Percentiles rank a stretch among this genome's conserved stretches.
Evolutionary conservation across 192 early-diverging fungal genomes (phyloP).

Genomic region (Backusella mclennaniae): DNA sequence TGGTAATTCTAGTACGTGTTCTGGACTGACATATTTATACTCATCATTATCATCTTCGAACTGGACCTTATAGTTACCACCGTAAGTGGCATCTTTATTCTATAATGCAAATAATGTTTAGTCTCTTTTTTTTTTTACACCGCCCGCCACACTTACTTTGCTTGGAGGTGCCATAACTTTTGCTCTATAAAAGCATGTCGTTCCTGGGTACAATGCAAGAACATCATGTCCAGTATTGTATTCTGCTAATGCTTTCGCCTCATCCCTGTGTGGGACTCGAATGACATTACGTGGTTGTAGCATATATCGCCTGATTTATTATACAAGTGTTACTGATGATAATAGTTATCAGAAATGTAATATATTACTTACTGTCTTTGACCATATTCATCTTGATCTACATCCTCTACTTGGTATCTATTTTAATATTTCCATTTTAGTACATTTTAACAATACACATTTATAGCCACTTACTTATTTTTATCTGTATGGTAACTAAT

Average conservation of each 20-base stretch:
- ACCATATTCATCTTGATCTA: conserved; percentile 50
- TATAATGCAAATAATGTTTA: background rate
- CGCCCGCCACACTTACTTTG: conserved; percentile 36
- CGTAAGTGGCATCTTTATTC: conserved; percentile 32
- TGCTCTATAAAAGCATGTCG: conserved; percentile 59
- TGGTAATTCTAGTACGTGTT: conserved; percentile 29
- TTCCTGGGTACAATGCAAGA: conserved; percentile 52
- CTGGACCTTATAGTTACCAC: conserved; percentile 35
- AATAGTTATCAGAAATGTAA: background rate
- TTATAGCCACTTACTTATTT: conserved; percentile 39
- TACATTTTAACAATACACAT: background rate
- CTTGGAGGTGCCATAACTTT: conserved; percentile 44
- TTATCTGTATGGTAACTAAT: conserved; percentile 45
- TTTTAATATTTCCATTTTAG: background rate
- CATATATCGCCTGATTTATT: conserved; percentile 40
- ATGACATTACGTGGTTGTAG: conserved; percentile 48
- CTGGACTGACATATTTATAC: conserved; percentile 26
- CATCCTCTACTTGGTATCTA: conserved; percentile 58
- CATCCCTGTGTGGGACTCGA: conserved; percentile 41
- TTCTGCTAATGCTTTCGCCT: conserved; percentile 34
- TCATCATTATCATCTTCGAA: conserved; percentile 44
- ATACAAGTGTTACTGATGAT: conserved; percentile 3
- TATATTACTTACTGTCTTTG: conserved; percentile 40
- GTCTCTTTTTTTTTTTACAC: background rate
- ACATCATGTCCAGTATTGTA: conserved; percentile 43